These are phyloP conservation scores for Trapa bicornis DNA, from an alignment of 345 rosid species.

Conservation along the genomic window DNA sequence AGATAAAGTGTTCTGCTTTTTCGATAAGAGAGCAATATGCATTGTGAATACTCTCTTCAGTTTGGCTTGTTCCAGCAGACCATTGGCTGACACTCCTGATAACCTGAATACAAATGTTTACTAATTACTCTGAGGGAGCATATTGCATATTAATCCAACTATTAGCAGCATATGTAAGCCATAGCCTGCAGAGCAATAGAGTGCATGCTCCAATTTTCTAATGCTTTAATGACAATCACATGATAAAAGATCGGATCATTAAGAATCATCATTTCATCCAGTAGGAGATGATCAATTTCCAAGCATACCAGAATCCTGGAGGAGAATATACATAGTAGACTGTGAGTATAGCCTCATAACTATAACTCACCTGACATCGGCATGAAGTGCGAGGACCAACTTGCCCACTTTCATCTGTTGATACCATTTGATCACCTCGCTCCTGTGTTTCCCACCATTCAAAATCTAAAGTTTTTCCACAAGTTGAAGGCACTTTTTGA, in stretches of 20 bases:
- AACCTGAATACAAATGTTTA: constrained; percentile 39
- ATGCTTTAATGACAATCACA: not conserved
- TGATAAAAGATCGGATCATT: not conserved
- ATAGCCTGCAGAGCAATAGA: not conserved
- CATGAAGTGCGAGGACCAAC: constrained; percentile 88
- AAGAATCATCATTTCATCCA: not conserved
- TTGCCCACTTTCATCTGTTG: constrained; percentile 56
- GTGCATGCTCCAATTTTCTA: not conserved
- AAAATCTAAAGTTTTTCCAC: constrained; percentile 26
- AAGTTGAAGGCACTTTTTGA: constrained; percentile 21
- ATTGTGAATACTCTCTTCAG: constrained; percentile 88
- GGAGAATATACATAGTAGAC: not conserved
- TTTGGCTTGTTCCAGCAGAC: constrained; percentile 98
- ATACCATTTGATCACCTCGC: constrained; percentile 51
- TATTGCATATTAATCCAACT: not conserved
- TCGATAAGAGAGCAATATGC: constrained; percentile 93
- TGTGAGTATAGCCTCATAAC: not conserved
- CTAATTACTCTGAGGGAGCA: not conserved
- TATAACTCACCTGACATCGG: constrained; percentile 75
- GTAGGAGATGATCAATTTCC: not conserved
- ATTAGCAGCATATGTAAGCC: not conserved
- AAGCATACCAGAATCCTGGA: not conserved
- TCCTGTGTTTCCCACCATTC: constrained; percentile 98
- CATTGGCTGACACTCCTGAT: constrained; percentile 98
- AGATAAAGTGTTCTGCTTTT: constrained; percentile 84